Evolutionary conservation across 2,329 filamentous ascomycete genomes (phyloP).

Genomic region (Colletotrichum sp.): DNA sequence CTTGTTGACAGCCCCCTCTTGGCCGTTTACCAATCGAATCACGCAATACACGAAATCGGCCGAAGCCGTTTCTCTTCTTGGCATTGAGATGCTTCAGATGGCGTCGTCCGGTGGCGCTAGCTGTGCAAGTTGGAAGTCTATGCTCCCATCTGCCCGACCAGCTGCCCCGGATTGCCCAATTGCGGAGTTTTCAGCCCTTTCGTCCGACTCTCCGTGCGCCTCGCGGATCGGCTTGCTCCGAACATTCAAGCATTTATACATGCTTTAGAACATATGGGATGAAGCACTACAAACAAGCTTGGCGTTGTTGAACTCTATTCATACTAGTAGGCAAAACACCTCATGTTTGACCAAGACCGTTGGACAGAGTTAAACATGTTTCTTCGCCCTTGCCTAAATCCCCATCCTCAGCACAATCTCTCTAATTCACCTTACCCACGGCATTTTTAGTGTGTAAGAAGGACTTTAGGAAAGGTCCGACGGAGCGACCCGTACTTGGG

Average conservation of each 20-base stretch:
- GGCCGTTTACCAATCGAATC: neutral
- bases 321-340: neutral
- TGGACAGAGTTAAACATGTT: neutral
- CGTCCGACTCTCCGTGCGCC: neutral
- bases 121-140: neutral
- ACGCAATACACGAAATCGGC: neutral
- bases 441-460: accelerated
- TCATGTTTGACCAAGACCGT: neutral
- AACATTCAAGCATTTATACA: neutral
- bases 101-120: neutral
- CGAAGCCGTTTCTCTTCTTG: neutral
- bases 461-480: neutral
- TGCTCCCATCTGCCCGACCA: neutral
- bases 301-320: neutral
- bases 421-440: neutral
- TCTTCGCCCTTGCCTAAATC: neutral
- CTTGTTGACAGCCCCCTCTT: neutral
- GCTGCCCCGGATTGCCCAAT: neutral
- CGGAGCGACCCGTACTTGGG: neutral
- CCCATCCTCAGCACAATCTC: neutral
- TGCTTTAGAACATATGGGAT: neutral
- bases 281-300: neutral
- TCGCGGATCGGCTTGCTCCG: neutral
- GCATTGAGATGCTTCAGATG: neutral
- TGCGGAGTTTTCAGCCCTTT: neutral